A percentile compares a stretch with the other conserved stretches of the same genome.
Conservation (phyloP, 352 stramenopile genomes). For the Phytophthora boehmeriae region DNA sequence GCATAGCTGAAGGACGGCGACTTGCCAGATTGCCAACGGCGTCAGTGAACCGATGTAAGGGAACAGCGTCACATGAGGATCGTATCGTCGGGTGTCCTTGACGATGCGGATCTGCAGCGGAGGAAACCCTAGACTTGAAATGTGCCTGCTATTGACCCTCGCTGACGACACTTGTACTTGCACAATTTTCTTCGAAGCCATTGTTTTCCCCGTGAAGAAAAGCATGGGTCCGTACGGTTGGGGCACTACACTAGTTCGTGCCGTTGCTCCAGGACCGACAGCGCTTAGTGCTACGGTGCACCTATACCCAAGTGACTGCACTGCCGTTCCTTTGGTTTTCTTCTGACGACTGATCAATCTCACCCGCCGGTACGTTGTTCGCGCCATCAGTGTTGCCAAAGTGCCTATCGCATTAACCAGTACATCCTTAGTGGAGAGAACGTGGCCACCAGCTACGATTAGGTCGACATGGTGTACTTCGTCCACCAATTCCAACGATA, state of each 20-base stretch:
- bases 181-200: conserved; percentile 3
- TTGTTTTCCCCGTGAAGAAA: conserved; percentile 20
- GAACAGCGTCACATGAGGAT: conserved; percentile 23
- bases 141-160: conserved; percentile 7
- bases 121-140: conserved; percentile 9
- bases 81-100: conserved; percentile 17
- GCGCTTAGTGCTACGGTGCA: conserved; percentile 27
- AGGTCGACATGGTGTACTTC: conserved; percentile 26
- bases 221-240: conserved; percentile 22
- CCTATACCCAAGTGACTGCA: conserved; percentile 26
- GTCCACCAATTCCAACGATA: conserved; percentile 29
- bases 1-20: conserved; percentile 10
- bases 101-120: conserved; percentile 32
- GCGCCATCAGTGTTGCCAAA: conserved; percentile 29
- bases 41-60: conserved; percentile 6
- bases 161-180: background rate
- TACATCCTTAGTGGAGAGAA: conserved; percentile 30
- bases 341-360: conserved; percentile 24
- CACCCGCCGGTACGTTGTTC: conserved; percentile 29
- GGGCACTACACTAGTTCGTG: conserved; percentile 21
- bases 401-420: conserved; percentile 32
- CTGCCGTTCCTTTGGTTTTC: conserved; percentile 21
- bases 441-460: conserved; percentile 22
- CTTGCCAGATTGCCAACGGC: conserved; percentile 20
- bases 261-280: conserved; percentile 7